These are phyloP conservation scores for Candida koratica DNA, from an alignment of 805 yeast species.

Conservation along the genomic window DNA sequence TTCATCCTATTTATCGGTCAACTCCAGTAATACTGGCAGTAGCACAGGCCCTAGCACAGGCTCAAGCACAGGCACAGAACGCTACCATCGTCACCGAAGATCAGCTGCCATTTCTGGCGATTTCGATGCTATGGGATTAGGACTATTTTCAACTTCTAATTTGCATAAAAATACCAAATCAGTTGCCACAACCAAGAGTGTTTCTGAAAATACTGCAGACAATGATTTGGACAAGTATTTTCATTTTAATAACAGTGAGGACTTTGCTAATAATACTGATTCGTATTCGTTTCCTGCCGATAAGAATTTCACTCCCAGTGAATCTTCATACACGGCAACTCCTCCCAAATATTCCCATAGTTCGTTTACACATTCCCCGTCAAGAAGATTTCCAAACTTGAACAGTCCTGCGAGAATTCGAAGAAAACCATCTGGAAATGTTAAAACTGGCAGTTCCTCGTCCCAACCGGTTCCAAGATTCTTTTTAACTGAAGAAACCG, in stretches of 20 bases:
- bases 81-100: constrained; percentile 75
- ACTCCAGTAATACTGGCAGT: constrained; percentile 1
- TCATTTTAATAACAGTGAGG: constrained; percentile 34
- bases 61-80: too few relatives aligned
- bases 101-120: constrained; percentile 90
- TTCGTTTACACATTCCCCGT: constrained; percentile 12
- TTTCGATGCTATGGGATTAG: constrained; percentile 51
- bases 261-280: constrained; percentile 22
- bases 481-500: constrained; percentile 30
- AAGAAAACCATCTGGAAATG: too few relatives aligned
- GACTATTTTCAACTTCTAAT: constrained; percentile 25
- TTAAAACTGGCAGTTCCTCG: constrained; percentile 13
- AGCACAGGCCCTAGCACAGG: too few relatives aligned
- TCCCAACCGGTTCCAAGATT: constrained; percentile 18
- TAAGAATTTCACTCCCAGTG: constrained; percentile 3
- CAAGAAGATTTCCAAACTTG: constrained; percentile 18
- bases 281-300: constrained; percentile 29
- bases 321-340: constrained; percentile 11
- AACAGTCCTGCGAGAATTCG: constrained; percentile 33
- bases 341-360: constrained; percentile 12
- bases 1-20: constrained; percentile 12
- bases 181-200: not conserved
- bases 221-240: constrained; percentile 26
- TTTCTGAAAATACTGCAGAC: not conserved
- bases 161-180: constrained; percentile 2